Evolutionary conservation across 495 filamentous ascomycete species (phyloP).

Genomic region (Aspergillus egyptiacus): DNA sequence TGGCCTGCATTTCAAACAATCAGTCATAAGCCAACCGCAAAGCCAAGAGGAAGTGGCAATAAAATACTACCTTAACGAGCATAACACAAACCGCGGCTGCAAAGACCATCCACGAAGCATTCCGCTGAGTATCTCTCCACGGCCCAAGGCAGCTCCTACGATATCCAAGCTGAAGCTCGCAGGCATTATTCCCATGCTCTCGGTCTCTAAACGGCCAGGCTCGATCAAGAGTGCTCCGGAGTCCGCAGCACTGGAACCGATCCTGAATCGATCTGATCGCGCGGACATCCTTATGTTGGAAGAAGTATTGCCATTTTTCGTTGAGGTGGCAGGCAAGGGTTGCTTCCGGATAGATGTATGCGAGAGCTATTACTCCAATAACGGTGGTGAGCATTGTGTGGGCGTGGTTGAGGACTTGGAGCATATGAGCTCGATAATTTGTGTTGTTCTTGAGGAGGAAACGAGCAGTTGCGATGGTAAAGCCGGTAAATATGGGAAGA

Average conservation of each 20-base stretch:
- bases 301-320: conserved; percentile 48
- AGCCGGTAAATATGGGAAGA: conserved; percentile 15
- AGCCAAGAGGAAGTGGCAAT: neutral
- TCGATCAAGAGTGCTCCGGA: conserved; percentile 48
- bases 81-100: conserved; percentile 21
- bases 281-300: conserved; percentile 37
- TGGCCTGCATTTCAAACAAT: conserved; percentile 1
- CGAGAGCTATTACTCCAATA: conserved; percentile 51
- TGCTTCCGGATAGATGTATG: conserved; percentile 43
- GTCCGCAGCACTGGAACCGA: conserved; percentile 58
- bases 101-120: conserved; percentile 25
- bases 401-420: conserved; percentile 21
- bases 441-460: neutral
- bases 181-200: conserved; percentile 26
- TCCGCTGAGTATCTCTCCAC: conserved; percentile 22
- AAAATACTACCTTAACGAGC: conserved; percentile 18
- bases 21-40: neutral
- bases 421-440: neutral
- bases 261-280: conserved; percentile 59
- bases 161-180: conserved; percentile 27
- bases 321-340: conserved; percentile 48
- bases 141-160: conserved; percentile 22
- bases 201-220: conserved; percentile 52
- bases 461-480: conserved; percentile 8
- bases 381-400: conserved; percentile 46